phyloP scores from a whole-genome alignment of 495 filamentous ascomycete genomes.

The Aspergillus biplanus region DNA sequence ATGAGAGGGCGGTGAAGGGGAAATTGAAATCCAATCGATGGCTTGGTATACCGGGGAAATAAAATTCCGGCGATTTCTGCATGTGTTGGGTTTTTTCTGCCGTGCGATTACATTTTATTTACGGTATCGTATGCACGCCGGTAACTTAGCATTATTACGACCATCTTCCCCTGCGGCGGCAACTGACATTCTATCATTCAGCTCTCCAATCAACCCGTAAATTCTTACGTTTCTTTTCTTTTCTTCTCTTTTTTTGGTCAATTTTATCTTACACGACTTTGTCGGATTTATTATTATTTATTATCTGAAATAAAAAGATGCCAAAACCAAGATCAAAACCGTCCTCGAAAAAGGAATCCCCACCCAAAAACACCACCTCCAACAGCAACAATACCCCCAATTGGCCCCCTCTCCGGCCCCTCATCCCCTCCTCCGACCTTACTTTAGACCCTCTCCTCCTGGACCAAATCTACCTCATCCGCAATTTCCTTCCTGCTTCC shows the following conservation, averaged over 20 bases:
- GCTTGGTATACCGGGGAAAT: constrained; percentile 15
- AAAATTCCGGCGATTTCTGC: constrained; percentile 29
- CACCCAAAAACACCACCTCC: constrained; percentile 10
- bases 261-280: no score
- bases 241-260: no score
- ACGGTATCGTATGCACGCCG: neutral
- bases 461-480: constrained; percentile 74
- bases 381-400: constrained; percentile 27
- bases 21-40: constrained; percentile 18
- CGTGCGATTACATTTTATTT: neutral
- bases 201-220: no score
- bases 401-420: constrained; percentile 80
- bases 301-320: neutral
- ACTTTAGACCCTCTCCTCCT: constrained; percentile 58
- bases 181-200: no score
- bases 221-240: no score
- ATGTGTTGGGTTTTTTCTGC: constrained; percentile 5
- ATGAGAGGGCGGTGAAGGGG: constrained; percentile 34
- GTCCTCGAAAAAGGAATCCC: constrained; percentile 29
- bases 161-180: no score
- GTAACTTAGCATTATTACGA: no score
- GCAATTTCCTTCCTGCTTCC: constrained; percentile 75
- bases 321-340: constrained; percentile 23
- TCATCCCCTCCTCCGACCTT: constrained; percentile 70
- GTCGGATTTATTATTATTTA: neutral